phyloP scores from a whole-genome alignment of 2,329 filamentous ascomycete genomes.

The Aspergillus sp. region DNA sequence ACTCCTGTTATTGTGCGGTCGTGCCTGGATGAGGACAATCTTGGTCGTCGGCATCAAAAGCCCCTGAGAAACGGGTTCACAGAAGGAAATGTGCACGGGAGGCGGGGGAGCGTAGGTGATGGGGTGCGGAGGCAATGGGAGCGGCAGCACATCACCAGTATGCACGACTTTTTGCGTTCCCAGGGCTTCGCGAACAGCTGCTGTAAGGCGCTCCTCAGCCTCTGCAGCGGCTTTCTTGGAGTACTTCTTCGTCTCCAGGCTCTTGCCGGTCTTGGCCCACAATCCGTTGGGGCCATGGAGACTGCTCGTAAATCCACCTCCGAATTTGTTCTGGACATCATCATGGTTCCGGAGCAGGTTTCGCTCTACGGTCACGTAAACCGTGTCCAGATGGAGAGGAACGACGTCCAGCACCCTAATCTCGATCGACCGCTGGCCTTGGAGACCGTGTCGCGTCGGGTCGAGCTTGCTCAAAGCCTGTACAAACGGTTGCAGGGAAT shows the following conservation, averaged over 20 bases:
- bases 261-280: conserved; percentile 33
- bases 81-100: conserved; percentile 85
- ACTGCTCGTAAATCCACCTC: conserved; percentile 54
- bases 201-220: conserved; percentile 59
- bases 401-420: conserved; percentile 78
- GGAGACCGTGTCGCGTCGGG: conserved; percentile 69
- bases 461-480: conserved; percentile 69
- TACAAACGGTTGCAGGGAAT: conserved; percentile 76
- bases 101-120: conserved; percentile 81
- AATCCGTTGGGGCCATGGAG: conserved; percentile 38
- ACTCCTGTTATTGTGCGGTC: conserved; percentile 38
- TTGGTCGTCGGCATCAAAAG: conserved; percentile 73
- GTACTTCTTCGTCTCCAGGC: conserved; percentile 28
- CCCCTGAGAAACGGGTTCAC: conserved; percentile 90
- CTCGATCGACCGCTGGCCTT: conserved; percentile 75
- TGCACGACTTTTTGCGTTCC: conserved; percentile 74
- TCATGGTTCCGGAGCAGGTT: conserved; percentile 77
- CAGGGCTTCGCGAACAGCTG: conserved; percentile 71
- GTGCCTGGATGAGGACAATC: conserved; percentile 68
- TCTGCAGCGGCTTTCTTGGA: conserved; percentile 34
- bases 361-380: conserved; percentile 83
- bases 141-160: conserved; percentile 74
- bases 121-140: conserved; percentile 74
- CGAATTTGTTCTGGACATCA: conserved; percentile 79
- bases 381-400: conserved; percentile 74